Evolutionary conservation across 176 grass and related monocot species (phyloP).

Genomic region (Oryza coarctata): DNA sequence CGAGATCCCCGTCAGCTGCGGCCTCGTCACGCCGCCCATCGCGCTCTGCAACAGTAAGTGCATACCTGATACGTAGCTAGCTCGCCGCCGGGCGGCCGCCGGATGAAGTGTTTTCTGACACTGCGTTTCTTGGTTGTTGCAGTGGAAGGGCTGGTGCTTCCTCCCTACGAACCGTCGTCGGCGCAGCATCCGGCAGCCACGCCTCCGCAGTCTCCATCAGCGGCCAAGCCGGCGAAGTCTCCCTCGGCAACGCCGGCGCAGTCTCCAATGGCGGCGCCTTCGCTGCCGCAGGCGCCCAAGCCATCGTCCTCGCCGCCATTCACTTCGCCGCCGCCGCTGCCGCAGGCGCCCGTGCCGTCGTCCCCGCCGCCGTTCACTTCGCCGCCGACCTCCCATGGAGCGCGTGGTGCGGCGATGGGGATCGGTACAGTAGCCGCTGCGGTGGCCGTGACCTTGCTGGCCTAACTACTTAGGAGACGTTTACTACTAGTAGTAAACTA

Average conservation of each 20-base stretch:
- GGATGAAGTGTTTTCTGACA: neutral
- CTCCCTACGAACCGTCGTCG: constrained; percentile 29
- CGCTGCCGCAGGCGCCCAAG: neutral
- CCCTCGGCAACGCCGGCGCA: neutral
- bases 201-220: neutral
- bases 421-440: neutral
- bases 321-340: neutral
- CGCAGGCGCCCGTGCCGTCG: neutral
- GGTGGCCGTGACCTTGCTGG: neutral
- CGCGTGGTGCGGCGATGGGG: neutral
- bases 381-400: neutral
- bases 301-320: neutral
- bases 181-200: neutral
- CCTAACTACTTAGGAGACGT: neutral
- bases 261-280: neutral
- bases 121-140: neutral
- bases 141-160: constrained; percentile 41
- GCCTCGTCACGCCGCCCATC: constrained; percentile 41
- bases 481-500: too few species aligned
- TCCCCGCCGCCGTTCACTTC: too few species aligned
- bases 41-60: constrained; percentile 42
- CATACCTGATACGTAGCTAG: neutral
- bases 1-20: constrained; percentile 40
- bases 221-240: neutral
- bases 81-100: too few species aligned